Conservation (phyloP, 305 asterid species). For the Euphrasia arctica region DNA sequence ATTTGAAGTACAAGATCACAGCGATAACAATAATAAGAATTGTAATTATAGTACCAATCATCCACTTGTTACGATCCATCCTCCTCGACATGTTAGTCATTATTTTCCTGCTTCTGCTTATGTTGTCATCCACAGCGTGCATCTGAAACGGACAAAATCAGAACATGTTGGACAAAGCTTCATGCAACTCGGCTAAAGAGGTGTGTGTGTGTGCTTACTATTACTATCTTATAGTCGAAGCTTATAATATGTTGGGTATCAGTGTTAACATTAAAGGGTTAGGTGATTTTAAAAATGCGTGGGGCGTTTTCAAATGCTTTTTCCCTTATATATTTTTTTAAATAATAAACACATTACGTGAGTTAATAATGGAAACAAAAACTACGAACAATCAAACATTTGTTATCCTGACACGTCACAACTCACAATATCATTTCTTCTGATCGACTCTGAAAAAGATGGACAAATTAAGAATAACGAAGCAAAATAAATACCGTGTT, state of each 20-base stretch:
- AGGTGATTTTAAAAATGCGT: too few species aligned
- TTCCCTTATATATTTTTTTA: too few species aligned
- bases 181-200: not conserved
- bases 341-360: too few species aligned
- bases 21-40: conserved; percentile 46
- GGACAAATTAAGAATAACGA: not conserved
- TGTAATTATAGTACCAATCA: conserved; percentile 45
- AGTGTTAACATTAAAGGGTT: too few species aligned
- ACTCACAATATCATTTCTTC: conserved; percentile 1
- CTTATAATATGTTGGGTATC: not conserved
- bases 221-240: not conserved
- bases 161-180: conserved; percentile 11
- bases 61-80: conserved; percentile 70
- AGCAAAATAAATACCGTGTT: conserved; percentile 45
- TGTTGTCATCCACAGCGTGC: conserved; percentile 66
- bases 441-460: not conserved
- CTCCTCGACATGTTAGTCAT: conserved; percentile 58
- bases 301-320: too few species aligned
- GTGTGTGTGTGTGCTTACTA: not conserved
- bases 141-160: conserved; percentile 36
- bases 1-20: conserved; percentile 59
- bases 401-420: too few species aligned
- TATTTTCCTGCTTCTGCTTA: conserved; percentile 60
- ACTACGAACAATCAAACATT: too few species aligned
- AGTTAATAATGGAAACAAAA: too few species aligned